These are phyloP conservation scores for Sanghuangporus sanghuang DNA, from an alignment of 1,284 basidiomycete genomes.

Conservation along the genomic window DNA sequence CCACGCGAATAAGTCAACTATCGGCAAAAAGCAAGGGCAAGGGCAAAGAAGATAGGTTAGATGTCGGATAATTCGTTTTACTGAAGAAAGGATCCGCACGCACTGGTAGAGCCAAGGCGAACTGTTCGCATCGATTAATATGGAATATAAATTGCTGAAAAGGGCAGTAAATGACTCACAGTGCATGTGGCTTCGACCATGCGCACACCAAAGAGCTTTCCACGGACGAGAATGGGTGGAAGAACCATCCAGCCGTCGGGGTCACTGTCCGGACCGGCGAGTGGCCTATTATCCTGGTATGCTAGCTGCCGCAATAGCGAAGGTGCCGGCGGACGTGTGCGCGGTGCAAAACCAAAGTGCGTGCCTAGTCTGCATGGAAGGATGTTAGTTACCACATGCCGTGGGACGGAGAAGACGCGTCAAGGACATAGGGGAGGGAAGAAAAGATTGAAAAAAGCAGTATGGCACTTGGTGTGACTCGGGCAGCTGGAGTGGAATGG, in stretches of 20 bases:
- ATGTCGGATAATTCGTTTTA: not conserved
- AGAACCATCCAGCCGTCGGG: conserved; percentile 43
- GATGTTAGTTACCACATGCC: not conserved
- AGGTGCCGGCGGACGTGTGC: conserved; percentile 36
- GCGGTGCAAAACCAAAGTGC: conserved; percentile 44
- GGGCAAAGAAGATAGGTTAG: not conserved
- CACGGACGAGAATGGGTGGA: conserved; percentile 34
- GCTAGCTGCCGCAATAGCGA: conserved; percentile 43
- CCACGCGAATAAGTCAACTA: conserved; percentile 47
- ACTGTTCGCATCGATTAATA: conserved; percentile 3
- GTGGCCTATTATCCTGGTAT: conserved; percentile 37
- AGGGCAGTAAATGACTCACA: conserved; percentile 26
- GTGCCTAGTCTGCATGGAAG: conserved; percentile 37
- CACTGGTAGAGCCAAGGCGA: conserved; percentile 15
- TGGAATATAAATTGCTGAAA: conserved; percentile 29
- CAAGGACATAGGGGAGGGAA: not conserved
- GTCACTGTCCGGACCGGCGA: conserved; percentile 39
- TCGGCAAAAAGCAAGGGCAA: not conserved
- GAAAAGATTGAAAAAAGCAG: not conserved
- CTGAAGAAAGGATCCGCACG: conserved; percentile 1
- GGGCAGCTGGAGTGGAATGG: not conserved
- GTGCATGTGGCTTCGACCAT: conserved; percentile 38
- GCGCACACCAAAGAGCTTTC: conserved; percentile 35
- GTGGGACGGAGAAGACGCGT: not conserved
- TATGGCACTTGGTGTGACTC: not conserved